Evolutionary conservation across 345 rosid genomes (phyloP).

Genomic region (Citrus inodora): DNA sequence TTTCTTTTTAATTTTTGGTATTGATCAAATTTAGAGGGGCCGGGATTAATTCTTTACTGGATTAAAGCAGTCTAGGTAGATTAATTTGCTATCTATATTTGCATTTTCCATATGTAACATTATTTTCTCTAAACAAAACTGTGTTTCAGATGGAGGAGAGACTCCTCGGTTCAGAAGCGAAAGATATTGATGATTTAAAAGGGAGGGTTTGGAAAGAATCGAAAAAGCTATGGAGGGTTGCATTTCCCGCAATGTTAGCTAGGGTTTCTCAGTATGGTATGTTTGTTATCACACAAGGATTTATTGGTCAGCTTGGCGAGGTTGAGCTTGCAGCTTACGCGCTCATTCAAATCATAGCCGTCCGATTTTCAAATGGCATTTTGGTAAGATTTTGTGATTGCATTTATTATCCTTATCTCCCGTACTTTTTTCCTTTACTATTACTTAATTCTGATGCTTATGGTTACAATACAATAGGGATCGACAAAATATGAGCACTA

Average conservation of each 20-base stretch:
- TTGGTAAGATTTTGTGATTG: conserved; percentile 20
- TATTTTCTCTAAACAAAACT: neutral
- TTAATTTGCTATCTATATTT: neutral
- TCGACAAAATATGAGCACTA: too few species aligned
- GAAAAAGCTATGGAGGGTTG: conserved; percentile 43
- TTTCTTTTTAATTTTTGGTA: too few species aligned
- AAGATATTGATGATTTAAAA: conserved; percentile 12
- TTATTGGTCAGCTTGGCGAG: conserved; percentile 48
- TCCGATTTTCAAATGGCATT: conserved; percentile 56
- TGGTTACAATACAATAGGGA: too few species aligned
- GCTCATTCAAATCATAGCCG: conserved; percentile 45
- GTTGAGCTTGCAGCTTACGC: conserved; percentile 55
- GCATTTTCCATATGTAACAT: neutral
- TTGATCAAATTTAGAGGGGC: too few species aligned
- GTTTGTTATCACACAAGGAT: conserved; percentile 56
- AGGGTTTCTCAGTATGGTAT: conserved; percentile 42
- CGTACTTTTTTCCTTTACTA: too few species aligned
- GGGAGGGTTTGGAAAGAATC: conserved; percentile 45
- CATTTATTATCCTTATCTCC: too few species aligned
- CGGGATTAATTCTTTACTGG: neutral
- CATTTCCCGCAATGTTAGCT: conserved; percentile 47
- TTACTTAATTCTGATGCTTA: too few species aligned
- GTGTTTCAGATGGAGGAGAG: conserved; percentile 20
- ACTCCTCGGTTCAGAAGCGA: conserved; percentile 14
- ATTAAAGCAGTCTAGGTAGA: neutral